These are phyloP conservation scores for Microbotryum intermedium DNA, from an alignment of 1,284 basidiomycete species.

Conservation along the genomic window DNA sequence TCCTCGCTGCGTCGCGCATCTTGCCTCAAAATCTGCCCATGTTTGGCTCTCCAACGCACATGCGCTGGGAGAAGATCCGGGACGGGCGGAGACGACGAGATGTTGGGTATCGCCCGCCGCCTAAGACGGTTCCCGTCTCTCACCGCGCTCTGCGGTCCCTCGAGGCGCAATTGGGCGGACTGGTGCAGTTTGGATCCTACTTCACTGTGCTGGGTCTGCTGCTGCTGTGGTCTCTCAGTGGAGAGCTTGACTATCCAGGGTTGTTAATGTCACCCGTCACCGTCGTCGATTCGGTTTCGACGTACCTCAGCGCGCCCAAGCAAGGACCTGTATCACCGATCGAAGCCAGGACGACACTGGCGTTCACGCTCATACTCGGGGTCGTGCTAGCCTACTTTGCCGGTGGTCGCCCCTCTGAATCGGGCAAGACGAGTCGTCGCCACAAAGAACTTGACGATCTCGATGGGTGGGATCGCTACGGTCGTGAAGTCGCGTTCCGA, in stretches of 20 bases:
- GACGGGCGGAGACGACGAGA: conserved; percentile 26
- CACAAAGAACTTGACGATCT: conserved; percentile 24
- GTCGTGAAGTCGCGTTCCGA: conserved; percentile 30
- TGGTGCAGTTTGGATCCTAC: conserved; percentile 28
- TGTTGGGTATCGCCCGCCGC: conserved; percentile 28
- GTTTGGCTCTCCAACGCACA: conserved; percentile 29
- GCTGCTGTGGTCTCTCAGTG: conserved; percentile 26
- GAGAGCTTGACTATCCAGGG: conserved; percentile 28
- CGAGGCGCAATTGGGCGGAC: conserved; percentile 28
- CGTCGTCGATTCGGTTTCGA: background rate
- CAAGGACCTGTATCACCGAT: conserved; percentile 8
- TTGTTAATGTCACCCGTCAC: background rate
- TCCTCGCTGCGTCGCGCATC: conserved; percentile 28
- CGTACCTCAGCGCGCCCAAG: background rate
- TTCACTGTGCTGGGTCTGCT: conserved; percentile 26
- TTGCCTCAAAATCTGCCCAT: conserved; percentile 29
- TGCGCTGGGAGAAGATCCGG: conserved; percentile 25
- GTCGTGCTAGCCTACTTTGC: conserved; percentile 30
- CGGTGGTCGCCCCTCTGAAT: conserved; percentile 27
- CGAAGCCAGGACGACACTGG: conserved; percentile 29
- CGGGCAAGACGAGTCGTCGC: conserved; percentile 2
- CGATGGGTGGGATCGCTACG: conserved; percentile 31
- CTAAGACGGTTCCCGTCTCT: conserved; percentile 24
- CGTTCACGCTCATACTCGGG: conserved; percentile 28
- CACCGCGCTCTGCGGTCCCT: conserved; percentile 28